A percentile compares a stretch with the other conserved stretches of the same genome.
These are phyloP conservation scores for Sphagnurus paluster DNA, from an alignment of 1,284 basidiomycete genomes.

Conservation along the genomic window DNA sequence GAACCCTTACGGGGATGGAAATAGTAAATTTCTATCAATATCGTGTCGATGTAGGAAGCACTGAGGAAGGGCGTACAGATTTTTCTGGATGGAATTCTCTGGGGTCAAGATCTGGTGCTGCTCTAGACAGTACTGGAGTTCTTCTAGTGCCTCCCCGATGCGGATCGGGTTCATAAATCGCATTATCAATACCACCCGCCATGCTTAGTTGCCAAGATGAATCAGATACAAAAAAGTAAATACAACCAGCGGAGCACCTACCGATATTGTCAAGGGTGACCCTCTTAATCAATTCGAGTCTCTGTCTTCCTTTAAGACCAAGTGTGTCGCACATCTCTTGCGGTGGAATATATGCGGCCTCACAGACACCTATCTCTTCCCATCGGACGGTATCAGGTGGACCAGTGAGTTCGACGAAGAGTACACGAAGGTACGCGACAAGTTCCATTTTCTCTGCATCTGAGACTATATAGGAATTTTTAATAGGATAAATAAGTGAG, in stretches of 20 bases:
- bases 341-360: neutral
- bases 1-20: too few species aligned
- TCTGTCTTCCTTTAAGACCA: neutral
- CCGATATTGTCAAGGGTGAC: neutral
- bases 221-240: neutral
- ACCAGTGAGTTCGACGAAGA: conserved; percentile 1
- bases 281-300: neutral
- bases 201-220: neutral
- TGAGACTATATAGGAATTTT: too few species aligned
- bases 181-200: neutral
- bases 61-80: too few species aligned
- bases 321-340: neutral
- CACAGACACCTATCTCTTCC: conserved; percentile 4
- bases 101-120: neutral
- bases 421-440: conserved; percentile 1
- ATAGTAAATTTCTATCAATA: too few species aligned
- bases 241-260: neutral
- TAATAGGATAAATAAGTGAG: too few species aligned
- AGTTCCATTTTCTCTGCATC: too few species aligned
- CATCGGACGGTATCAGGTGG: neutral
- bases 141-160: conserved; percentile 3
- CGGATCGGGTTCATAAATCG: conserved; percentile 3
- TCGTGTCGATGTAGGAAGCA: too few species aligned
- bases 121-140: conserved; percentile 1
- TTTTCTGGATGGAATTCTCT: neutral